Conservation (phyloP, 306 rosid species). For the Vigna unguiculata region DNA sequence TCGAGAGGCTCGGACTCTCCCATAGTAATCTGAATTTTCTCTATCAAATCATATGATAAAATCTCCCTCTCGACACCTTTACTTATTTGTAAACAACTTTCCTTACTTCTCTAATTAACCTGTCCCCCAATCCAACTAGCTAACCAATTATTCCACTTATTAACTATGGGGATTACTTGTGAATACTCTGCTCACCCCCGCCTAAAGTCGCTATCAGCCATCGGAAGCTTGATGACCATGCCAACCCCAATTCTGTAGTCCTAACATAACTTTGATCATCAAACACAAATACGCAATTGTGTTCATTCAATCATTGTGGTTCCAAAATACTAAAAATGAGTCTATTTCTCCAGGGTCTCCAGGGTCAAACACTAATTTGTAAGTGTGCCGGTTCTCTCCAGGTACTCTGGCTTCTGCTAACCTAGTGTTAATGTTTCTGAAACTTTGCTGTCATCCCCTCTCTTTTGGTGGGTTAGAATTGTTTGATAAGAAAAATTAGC, state of each 20-base stretch:
- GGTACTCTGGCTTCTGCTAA: conserved; percentile 1
- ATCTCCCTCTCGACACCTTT: conserved; percentile 11
- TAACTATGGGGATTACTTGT: not conserved
- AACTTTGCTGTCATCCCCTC: not conserved
- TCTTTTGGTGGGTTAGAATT: not conserved
- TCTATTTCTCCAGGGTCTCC: not conserved
- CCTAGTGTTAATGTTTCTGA: not conserved
- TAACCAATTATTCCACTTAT: not conserved
- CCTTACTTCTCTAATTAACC: not conserved
- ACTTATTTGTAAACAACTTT: not conserved
- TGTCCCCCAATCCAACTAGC: not conserved
- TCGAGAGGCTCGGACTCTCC: not conserved
- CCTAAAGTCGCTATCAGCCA: not conserved
- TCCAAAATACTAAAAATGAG: not conserved
- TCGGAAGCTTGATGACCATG: not conserved
- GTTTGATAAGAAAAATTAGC: not conserved
- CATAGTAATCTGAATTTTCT: not conserved
- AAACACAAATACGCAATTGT: no score
- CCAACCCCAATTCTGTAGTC: not conserved
- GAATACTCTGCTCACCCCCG: not conserved
- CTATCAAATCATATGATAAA: not conserved
- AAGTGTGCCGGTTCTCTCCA: not conserved
- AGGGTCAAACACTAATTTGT: not conserved
- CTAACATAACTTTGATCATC: no score
- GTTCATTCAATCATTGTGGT: no score